These are phyloP conservation scores for Talaromyces funiculosus DNA, from an alignment of 2,329 filamentous ascomycete species.

Conservation along the genomic window DNA sequence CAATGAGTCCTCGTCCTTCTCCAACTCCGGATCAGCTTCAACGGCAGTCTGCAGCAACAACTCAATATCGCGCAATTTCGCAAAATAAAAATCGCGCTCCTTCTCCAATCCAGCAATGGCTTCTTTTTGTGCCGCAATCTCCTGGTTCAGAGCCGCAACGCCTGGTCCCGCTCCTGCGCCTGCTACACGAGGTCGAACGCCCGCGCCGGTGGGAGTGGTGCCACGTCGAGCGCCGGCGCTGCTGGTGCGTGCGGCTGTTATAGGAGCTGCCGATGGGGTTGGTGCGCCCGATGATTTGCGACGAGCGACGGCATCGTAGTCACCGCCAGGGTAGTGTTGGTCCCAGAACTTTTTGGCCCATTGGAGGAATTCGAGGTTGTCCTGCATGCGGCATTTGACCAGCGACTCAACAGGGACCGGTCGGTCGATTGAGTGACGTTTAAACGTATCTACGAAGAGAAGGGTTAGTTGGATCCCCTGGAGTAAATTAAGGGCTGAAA, in stretches of 20 bases:
- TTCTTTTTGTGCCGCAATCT: conserved; percentile 87
- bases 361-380: conserved; percentile 98
- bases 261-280: conserved; percentile 31
- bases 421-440: conserved; percentile 81
- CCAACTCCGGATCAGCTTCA: conserved; percentile 85
- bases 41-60: conserved; percentile 87
- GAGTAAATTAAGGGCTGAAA: too few species aligned
- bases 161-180: conserved; percentile 55
- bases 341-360: conserved; percentile 98
- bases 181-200: conserved; percentile 42
- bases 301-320: conserved; percentile 84
- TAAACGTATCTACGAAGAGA: conserved; percentile 60
- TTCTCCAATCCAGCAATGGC: conserved; percentile 91
- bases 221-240: conserved; percentile 49
- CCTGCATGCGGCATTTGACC: conserved; percentile 99
- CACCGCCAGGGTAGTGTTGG: conserved; percentile 92
- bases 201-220: conserved; percentile 56
- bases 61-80: conserved; percentile 96
- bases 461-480: background rate
- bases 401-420: conserved; percentile 82
- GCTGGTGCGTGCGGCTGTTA: conserved; percentile 46
- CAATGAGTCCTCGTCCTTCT: conserved; percentile 86
- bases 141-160: conserved; percentile 68
- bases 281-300: conserved; percentile 70
- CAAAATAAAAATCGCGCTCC: conserved; percentile 98